Evolutionary conservation across 345 rosid species (phyloP).

Genomic region (Hirschfeldia incana): DNA sequence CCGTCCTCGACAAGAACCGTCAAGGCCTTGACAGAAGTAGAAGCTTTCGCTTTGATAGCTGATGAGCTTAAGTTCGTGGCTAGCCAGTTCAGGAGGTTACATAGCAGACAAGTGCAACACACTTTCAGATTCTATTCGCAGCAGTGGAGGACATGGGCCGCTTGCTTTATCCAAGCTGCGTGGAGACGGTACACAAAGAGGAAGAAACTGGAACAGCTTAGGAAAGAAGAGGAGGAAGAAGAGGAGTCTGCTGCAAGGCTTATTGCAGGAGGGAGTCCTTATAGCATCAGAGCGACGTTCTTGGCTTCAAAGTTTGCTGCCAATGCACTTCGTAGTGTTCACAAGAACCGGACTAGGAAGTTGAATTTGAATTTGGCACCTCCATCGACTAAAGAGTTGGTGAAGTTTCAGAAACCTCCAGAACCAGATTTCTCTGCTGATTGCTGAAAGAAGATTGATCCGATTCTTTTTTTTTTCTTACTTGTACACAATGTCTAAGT

Average conservation of each 20-base stretch:
- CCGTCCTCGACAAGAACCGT: constrained; percentile 95
- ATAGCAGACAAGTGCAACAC: constrained; percentile 95
- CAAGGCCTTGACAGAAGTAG: constrained; percentile 79
- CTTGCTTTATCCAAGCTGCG: constrained; percentile 94
- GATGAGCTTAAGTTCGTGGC: constrained; percentile 95
- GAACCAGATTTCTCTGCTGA: constrained; percentile 98
- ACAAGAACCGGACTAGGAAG: constrained; percentile 67
- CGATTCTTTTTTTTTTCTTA: neutral
- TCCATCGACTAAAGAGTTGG: constrained; percentile 66
- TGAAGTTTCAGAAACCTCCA: constrained; percentile 85
- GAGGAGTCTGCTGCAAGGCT: constrained; percentile 3
- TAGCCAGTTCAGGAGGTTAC: constrained; percentile 87
- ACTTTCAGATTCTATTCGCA: constrained; percentile 95
- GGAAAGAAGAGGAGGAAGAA: constrained; percentile 73
- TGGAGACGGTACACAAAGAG: constrained; percentile 87
- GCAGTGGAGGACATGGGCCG: constrained; percentile 99
- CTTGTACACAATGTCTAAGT: constrained; percentile 32
- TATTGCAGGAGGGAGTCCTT: constrained; percentile 54
- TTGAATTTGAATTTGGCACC: constrained; percentile 2
- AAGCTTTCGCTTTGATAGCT: constrained; percentile 85
- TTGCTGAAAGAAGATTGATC: constrained; percentile 67
- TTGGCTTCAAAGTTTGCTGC: constrained; percentile 88
- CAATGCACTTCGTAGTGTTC: constrained; percentile 88
- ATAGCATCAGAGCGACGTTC: constrained; percentile 85
- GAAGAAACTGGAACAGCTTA: constrained; percentile 70